Percentiles rank a stretch among this genome's conserved stretches.
Evolutionary conservation across 768 basidiomycete genomes (phyloP).

Genomic region (Tricholoma matsutake): DNA sequence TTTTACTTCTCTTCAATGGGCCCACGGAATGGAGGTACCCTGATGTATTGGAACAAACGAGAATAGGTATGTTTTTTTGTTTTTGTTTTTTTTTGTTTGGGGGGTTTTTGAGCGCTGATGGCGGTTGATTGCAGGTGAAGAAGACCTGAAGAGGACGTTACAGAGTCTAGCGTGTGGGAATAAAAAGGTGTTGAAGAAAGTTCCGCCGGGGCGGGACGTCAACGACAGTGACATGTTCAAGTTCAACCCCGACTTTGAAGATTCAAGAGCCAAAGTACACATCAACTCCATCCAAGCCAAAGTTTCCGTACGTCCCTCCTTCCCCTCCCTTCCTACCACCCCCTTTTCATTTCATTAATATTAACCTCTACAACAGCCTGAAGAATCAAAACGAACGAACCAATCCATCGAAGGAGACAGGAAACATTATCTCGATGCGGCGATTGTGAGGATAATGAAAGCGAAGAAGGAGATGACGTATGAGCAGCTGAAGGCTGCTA

Average conservation of each 20-base stretch:
- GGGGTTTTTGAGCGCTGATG: background rate
- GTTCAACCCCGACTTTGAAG: constrained; percentile 82
- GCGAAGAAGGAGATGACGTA: constrained; percentile 80
- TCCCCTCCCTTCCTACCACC: background rate
- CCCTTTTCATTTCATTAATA: background rate
- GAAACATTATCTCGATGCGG: constrained; percentile 83
- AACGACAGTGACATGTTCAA: constrained; percentile 70
- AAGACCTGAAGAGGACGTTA: constrained; percentile 49
- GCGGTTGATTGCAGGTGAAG: constrained; percentile 46
- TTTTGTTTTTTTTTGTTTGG: background rate
- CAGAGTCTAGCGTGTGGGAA: background rate
- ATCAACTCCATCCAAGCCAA: constrained; percentile 97
- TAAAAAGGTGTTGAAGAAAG: constrained; percentile 64
- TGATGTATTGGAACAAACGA: constrained; percentile 65
- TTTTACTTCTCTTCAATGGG: constrained; percentile 85
- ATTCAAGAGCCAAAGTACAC: constrained; percentile 75
- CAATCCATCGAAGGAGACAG: constrained; percentile 85
- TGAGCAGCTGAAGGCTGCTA: constrained; percentile 75
- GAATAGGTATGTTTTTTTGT: constrained; percentile 58
- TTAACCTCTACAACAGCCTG: constrained; percentile 47
- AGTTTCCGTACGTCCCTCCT: constrained; percentile 63
- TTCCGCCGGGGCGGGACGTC: constrained; percentile 76
- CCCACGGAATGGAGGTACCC: constrained; percentile 53
- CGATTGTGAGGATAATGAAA: constrained; percentile 97
- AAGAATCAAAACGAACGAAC: constrained; percentile 83